These are phyloP conservation scores for Smallanthus sonchifolius DNA, from an alignment of 129 eudicot species.

Conservation along the genomic window DNA sequence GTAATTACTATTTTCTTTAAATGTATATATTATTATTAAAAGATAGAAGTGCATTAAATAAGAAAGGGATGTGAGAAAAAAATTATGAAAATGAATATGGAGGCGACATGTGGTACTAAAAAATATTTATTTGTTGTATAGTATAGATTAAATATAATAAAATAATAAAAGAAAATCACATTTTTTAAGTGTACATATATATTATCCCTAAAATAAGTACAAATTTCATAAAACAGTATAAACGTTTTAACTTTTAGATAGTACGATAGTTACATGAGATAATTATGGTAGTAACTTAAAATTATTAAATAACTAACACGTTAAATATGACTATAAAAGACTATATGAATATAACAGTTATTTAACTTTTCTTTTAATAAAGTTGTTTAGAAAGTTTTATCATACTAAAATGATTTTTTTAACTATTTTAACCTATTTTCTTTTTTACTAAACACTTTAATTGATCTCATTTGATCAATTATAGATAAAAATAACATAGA, in stretches of 20 bases:
- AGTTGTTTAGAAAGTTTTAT: neutral
- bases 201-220: neutral
- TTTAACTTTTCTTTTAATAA: neutral
- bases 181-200: neutral
- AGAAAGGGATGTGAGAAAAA: no score
- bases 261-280: no score
- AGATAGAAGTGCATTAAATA: no score
- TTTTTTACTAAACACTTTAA: neutral
- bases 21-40: no score
- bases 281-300: no score
- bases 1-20: no score
- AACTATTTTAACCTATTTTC: neutral
- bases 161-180: neutral
- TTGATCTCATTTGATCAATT: neutral
- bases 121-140: no score
- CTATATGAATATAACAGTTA: neutral
- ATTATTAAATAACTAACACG: neutral
- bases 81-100: no score
- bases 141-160: neutral
- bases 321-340: neutral
- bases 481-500: neutral
- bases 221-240: neutral
- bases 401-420: neutral
- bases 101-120: no score
- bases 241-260: neutral